Conservation (phyloP, 345 rosid genomes). For the Fremontodendron californicum region DNA sequence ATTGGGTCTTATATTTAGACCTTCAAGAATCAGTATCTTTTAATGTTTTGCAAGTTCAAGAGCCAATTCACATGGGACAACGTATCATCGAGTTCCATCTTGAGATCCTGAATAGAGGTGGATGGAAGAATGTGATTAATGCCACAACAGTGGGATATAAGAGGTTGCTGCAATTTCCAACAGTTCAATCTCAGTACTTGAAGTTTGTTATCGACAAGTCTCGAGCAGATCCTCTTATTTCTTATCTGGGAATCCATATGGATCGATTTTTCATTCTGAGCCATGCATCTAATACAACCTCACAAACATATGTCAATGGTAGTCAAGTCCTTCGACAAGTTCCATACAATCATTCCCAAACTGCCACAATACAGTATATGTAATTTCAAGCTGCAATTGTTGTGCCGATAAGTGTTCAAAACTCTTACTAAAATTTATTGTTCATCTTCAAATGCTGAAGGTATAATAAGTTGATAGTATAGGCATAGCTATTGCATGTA, state of each 20-base stretch:
- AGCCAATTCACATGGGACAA: constrained; percentile 94
- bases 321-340: constrained; percentile 27
- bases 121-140: constrained; percentile 53
- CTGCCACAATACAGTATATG: constrained; percentile 14
- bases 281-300: constrained; percentile 10
- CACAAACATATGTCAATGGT: constrained; percentile 11
- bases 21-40: constrained; percentile 50
- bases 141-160: constrained; percentile 81
- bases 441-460: not conserved
- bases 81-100: constrained; percentile 57
- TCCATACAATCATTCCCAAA: constrained; percentile 21
- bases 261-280: constrained; percentile 39
- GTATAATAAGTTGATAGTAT: not conserved
- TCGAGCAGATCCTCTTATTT: constrained; percentile 74
- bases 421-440: not conserved
- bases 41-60: constrained; percentile 68
- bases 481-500: not conserved
- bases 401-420: not conserved
- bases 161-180: constrained; percentile 57
- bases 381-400: constrained; percentile 1
- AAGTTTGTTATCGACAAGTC: constrained; percentile 60
- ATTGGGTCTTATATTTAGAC: constrained; percentile 52
- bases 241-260: constrained; percentile 59
- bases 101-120: constrained; percentile 29
- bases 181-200: constrained; percentile 38